Base-by-base conservation (phyloP, 257 asterid species). In the Striga asiatica region DNA sequence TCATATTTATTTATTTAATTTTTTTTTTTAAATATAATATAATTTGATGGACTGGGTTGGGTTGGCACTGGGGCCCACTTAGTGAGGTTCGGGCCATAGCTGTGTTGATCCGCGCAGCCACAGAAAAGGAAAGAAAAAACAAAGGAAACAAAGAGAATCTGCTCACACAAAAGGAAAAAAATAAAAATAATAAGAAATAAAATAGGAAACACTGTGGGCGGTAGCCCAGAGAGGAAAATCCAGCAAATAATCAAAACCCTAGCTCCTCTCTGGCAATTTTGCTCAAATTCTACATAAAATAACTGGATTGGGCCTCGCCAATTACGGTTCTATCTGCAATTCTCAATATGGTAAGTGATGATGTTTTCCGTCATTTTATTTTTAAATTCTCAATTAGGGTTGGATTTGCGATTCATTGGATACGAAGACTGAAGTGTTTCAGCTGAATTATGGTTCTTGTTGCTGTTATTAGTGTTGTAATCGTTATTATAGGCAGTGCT, bases 311-410 rank as follows among this genome's bases (percentile, higher is more conserved):
- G 60, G 64, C 59, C 67, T 45, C 38, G 42, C 1, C 4, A 16
- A 10, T 39, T 60, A 56, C 72, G 77, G 76, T 42, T 67, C 67
- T 43, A 59, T 67, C 23, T 5, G 18, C 59, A 39, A 60, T 56
- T 49, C 65, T 68, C 76, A 74, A 62, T 2, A 78, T 78, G 84
- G 84, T 74, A 12, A 43, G 62, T 71, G 46, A 35, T 39, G 1
- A 32, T 45, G 43, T 39, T 51, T 35, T 3, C 14, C 51, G 34
- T 53, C 9, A 16, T 51, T 52, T 41, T n/a, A 21, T 50, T 37
- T 54, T 14, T 22, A 8, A 43, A 12, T 5, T 17, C 35, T 46
- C 25, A 14, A 43, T 46, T 38, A n/a, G n/a, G 17, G 28, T 47
- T 55, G 43, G 52, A 50, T 57, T 50, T 32, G 0, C 21, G 23